phyloP scores from a whole-genome alignment of 148 eudicot species.

The Rhododendron simsii region DNA sequence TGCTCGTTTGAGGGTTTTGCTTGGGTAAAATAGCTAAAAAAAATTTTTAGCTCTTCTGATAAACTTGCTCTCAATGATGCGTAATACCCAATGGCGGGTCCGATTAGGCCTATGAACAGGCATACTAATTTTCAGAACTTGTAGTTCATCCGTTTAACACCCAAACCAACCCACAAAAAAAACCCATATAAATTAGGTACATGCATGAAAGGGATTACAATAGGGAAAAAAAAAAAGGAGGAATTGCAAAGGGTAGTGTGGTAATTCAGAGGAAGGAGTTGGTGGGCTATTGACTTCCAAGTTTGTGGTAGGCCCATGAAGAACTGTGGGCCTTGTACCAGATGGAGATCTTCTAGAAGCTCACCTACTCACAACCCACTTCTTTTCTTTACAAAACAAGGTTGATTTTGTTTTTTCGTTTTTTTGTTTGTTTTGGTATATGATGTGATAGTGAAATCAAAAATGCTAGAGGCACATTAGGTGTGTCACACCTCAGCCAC shows the following conservation, averaged over 20 bases:
- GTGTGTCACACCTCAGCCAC: too few species aligned
- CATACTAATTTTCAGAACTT: not conserved
- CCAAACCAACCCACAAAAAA: not conserved
- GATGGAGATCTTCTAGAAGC: conserved; percentile 23
- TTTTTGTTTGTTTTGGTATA: not conserved
- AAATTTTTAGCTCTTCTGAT: too few species aligned
- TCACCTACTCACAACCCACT: conserved; percentile 23
- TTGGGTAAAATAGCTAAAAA: too few species aligned
- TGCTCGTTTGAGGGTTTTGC: too few species aligned
- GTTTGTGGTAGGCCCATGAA: conserved; percentile 17
- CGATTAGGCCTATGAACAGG: not conserved
- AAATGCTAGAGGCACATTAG: too few species aligned
- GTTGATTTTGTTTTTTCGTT: not conserved
- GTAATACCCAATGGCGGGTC: not conserved
- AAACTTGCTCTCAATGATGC: not conserved
- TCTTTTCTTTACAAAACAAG: not conserved
- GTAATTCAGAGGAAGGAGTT: conserved; percentile 16
- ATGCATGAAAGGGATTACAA: not conserved
- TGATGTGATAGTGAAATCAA: not conserved
- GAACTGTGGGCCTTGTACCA: not conserved
- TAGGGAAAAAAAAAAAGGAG: too few species aligned
- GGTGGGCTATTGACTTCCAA: conserved; percentile 24
- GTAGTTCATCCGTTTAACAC: not conserved
- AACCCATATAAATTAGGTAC: not conserved
- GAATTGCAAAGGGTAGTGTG: not conserved